Evolutionary conservation across 768 basidiomycete genomes (phyloP), one percentile per base, ranked within the genome.

Genomic region (Amylocystis lapponica): DNA sequence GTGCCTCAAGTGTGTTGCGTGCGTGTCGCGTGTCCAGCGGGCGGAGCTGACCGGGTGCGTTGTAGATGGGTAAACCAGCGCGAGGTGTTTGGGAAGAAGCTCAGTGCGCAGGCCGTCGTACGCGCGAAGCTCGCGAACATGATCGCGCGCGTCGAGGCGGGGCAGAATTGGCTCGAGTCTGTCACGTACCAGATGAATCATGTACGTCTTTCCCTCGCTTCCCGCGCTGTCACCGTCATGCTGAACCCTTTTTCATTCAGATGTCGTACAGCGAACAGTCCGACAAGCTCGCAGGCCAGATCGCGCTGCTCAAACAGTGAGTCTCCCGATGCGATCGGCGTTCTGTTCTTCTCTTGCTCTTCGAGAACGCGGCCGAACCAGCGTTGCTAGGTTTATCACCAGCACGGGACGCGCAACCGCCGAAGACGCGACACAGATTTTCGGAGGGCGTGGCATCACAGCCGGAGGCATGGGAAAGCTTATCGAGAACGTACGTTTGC

Each of bases 141-240:
- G 90, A 93, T 97, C 36, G 81, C 87, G 44, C 83, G 90, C 30
- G 76, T 93, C 31, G 93, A 98, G 66, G 76, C 74, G 16, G 80
- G 71, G 47, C 93, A 95, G 57, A 81, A 81, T 37, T 96, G 91
- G 91, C 75, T 93, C 10, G 94, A 98, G 69, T 76, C 71, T 17
- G 70, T 96, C 41, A 96, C 92, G 2, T 79, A 84, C 59, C 92
- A 96, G 61, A 94, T 95, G 91, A 89, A 85, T 59, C 81, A 90
- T 56, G 86, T 88, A 42, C 26, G 72, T 61, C 19, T 23, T 17
- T 30, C 13, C 32, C 9, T 10, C 17, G 34, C 19, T 17, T 27
- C 30, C 16, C 22, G 19, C 29, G 21, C 27, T 8, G n/a, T 36
- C 26, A 21, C 21, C 25, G 12, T 30, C 4, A 12, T 14, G 16